A percentile compares a stretch with the other conserved stretches of the same genome.
These are phyloP conservation scores for Mycena pura DNA, from an alignment of 768 basidiomycete genomes.

Conservation along the genomic window DNA sequence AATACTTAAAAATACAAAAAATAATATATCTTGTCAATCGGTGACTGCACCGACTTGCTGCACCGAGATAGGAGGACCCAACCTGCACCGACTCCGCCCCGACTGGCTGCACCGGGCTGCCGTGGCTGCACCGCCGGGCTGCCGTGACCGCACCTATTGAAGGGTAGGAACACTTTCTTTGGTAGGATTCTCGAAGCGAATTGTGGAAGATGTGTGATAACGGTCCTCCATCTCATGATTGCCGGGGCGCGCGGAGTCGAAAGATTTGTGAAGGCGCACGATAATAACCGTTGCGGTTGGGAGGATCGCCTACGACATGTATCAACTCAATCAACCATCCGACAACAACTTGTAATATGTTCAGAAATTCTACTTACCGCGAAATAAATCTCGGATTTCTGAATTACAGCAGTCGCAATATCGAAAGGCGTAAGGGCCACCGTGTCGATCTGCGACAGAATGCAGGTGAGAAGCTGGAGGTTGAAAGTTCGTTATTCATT, in stretches of 20 bases:
- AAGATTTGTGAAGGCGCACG: constrained; percentile 1
- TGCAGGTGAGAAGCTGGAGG: neutral
- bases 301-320: constrained; percentile 23
- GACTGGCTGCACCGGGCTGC: no score
- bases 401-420: constrained; percentile 12
- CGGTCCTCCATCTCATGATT: neutral
- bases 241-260: neutral
- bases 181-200: neutral
- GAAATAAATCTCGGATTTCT: constrained; percentile 8
- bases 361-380: constrained; percentile 6
- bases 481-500: neutral
- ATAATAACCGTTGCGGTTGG: constrained; percentile 21
- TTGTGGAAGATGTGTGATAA: neutral
- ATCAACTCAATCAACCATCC: neutral
- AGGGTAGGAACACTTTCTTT: neutral
- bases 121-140: no score
- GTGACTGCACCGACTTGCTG: no score
- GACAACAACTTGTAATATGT: neutral
- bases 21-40: no score
- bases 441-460: constrained; percentile 1
- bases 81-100: no score
- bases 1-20: no score
- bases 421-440: neutral
- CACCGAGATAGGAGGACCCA: no score
- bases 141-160: no score